Evolutionary conservation across 805 yeast species (phyloP).

Genomic region (Yarrowia bubula): DNA sequence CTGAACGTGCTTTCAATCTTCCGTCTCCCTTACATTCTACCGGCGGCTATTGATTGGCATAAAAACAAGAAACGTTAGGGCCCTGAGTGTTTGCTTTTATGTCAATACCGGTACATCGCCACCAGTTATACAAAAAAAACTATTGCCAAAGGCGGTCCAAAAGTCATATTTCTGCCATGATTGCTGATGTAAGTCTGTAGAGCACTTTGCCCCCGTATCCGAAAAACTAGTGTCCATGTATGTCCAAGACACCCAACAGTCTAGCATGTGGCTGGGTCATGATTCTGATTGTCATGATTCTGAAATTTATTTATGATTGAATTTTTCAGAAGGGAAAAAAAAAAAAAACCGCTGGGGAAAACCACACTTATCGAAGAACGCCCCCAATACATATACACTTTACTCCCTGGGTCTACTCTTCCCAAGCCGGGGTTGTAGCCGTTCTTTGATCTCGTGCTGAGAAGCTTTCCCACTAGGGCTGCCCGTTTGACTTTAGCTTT

Average conservation of each 20-base stretch:
- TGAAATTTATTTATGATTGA: not conserved
- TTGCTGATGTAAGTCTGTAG: too few species aligned
- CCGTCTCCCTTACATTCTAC: not conserved
- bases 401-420: not conserved
- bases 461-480: not conserved
- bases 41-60: not conserved
- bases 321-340: not conserved
- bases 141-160: too few species aligned
- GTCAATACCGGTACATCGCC: too few species aligned
- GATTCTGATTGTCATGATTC: too few species aligned
- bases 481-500: slow-evolving; percentile 12
- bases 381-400: not conserved
- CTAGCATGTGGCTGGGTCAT: not conserved
- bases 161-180: too few species aligned
- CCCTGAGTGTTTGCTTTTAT: not conserved
- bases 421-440: not conserved
- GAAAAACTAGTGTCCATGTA: not conserved
- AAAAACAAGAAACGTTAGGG: not conserved
- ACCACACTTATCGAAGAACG: not conserved
- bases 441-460: not conserved
- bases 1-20: not conserved
- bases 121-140: too few species aligned
- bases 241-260: not conserved
- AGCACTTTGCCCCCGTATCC: too few species aligned
- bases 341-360: not conserved